Conservation (phyloP, 495 filamentous ascomycete species). For the Trichoderma reesei region DNA sequence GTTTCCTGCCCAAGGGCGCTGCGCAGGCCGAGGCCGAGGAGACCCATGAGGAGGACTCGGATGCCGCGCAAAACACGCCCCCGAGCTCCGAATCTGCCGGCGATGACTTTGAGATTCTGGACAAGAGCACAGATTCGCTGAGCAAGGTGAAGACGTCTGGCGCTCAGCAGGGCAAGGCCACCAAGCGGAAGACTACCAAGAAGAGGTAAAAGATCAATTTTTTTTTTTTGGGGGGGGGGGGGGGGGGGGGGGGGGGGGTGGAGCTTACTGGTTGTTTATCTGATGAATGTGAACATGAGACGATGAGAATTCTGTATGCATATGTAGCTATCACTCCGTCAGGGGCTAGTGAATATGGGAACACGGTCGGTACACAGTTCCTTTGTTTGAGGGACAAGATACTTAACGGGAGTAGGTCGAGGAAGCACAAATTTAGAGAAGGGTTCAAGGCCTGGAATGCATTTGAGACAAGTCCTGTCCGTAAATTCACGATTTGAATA, state of each 20-base stretch:
- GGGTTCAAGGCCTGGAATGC: background rate
- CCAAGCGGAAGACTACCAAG: conserved; percentile 36
- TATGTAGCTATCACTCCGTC: background rate
- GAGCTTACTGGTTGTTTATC: background rate
- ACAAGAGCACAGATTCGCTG: conserved; percentile 38
- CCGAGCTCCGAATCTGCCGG: conserved; percentile 33
- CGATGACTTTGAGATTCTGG: conserved; percentile 49
- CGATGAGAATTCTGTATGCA: background rate
- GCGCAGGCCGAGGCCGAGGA: conserved; percentile 29
- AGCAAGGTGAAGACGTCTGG: conserved; percentile 31
- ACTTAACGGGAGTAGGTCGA: background rate
- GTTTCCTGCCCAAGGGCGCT: conserved; percentile 33
- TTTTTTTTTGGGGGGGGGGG: background rate
- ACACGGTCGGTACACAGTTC: background rate
- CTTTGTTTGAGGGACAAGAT: background rate
- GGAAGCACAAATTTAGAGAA: background rate
- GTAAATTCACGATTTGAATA: background rate
- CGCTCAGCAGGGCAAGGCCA: conserved; percentile 27
- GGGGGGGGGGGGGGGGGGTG: background rate
- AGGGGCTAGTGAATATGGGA: background rate
- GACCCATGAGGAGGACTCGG: conserved; percentile 21
- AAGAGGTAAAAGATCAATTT: conserved; percentile 41
- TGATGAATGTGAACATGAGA: background rate
- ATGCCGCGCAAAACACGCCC: conserved; percentile 31
- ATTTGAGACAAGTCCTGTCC: background rate